Evolutionary conservation across 2,329 filamentous ascomycete genomes (phyloP), one percentile per base, ranked within the genome.

Genomic region (Hypoxylon sp.): DNA sequence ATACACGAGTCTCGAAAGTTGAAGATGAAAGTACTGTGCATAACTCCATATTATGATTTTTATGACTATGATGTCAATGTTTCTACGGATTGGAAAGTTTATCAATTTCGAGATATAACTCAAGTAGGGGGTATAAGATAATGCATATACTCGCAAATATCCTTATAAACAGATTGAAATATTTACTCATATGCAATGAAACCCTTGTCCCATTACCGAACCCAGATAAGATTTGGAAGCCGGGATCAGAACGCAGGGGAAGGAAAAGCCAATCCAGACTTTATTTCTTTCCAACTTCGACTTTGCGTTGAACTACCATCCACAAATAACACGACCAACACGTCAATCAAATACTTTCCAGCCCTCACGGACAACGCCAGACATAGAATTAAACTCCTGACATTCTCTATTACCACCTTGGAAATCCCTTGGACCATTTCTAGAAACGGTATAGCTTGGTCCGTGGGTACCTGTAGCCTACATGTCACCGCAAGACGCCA

Each of bases 341-440:
- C 55, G 56, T 48, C 56, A 60, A 36, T 53, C 52, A 60, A 51
- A 45, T 43, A 55, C 53, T 52, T 57, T n/a, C 55, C 17, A 60
- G 28, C 53, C 55, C 30, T 61, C 53, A 60, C 65, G 68, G 68
- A 70, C 68, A 63, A 55, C 61, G 65, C 61, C 55, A 70, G 58
- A 65, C 62, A 45, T 49, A 64, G 30, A 58, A 43, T 57, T 64
- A 23, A 43, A 65, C 38, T 49, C 51, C 48, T 61, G 45, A 51
- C 56, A 70, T 70, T 65, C 65, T 61, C 61, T 28, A 68, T 63
- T 57, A 50, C 58, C 49, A 60, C 28, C n/a, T 48, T 63, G 21
- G 53, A 46, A 68, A 30, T 9, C 17, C 61, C 61, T 34, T 68
- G 59, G 13, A 36, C 41, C 41, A 63, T 55, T 52, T 43, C 67